Conservation (phyloP, 1,284 basidiomycete species). For the Papiliotrema terrestris region DNA sequence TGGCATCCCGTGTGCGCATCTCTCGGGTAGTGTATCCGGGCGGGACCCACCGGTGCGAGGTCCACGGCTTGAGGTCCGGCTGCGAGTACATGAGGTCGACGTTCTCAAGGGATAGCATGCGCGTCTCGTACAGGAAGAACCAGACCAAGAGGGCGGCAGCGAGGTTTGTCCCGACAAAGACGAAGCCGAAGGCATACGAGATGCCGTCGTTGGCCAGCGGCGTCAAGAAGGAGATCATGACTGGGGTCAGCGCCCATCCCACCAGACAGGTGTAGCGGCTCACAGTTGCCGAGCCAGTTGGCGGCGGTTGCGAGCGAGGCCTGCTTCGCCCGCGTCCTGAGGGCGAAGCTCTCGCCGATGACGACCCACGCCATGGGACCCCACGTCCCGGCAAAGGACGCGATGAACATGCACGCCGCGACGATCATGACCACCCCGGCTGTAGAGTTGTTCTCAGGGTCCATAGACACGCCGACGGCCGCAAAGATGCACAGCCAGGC, state of each 20-base stretch:
- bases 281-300: constrained; percentile 58
- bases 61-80: constrained; percentile 19
- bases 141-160: constrained; percentile 57
- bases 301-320: constrained; percentile 65
- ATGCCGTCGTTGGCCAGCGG: constrained; percentile 56
- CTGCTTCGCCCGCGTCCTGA: constrained; percentile 64
- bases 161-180: constrained; percentile 59
- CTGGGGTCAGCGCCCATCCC: constrained; percentile 67
- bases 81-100: constrained; percentile 54
- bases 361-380: constrained; percentile 63
- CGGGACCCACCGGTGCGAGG: constrained; percentile 16
- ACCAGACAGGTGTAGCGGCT: constrained; percentile 52
- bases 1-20: not conserved
- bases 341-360: constrained; percentile 72
- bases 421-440: constrained; percentile 70
- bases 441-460: constrained; percentile 47
- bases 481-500: constrained; percentile 75
- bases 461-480: constrained; percentile 64
- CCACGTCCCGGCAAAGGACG: constrained; percentile 62
- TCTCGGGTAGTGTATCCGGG: constrained; percentile 1
- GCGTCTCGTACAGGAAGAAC: constrained; percentile 73
- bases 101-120: constrained; percentile 64
- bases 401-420: constrained; percentile 72
- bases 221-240: constrained; percentile 53
- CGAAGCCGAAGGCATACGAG: constrained; percentile 58